phyloP scores from a whole-genome alignment of 2,329 filamentous ascomycete genomes.

The Parasarocladium wereldwijsianum region DNA sequence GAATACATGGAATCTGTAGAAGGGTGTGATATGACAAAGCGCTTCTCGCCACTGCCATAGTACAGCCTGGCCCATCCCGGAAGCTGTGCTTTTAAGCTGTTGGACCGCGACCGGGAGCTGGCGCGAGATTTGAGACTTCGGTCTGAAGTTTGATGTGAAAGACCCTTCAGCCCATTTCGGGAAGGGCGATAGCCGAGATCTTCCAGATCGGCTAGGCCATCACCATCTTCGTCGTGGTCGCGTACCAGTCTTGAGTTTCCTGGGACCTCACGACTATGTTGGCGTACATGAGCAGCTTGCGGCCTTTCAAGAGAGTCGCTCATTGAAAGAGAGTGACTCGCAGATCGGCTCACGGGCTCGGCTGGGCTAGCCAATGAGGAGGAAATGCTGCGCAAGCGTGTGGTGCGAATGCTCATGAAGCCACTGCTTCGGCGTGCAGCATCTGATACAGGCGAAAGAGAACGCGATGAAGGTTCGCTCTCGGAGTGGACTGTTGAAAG shows the following conservation, averaged over 20 bases:
- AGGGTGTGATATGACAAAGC: slow-evolving; percentile 28
- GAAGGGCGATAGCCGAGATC: slow-evolving; percentile 37
- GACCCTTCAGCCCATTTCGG: slow-evolving; percentile 34
- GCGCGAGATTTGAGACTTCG: slow-evolving; percentile 35
- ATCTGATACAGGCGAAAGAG: slow-evolving; percentile 27
- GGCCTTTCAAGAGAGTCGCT: slow-evolving; percentile 36
- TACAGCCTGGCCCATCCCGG: slow-evolving; percentile 50
- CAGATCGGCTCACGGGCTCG: slow-evolving; percentile 14
- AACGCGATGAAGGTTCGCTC: slow-evolving; percentile 37
- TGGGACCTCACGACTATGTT: slow-evolving; percentile 17
- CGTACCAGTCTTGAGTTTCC: slow-evolving; percentile 30
- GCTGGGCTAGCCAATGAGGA: slow-evolving; percentile 33
- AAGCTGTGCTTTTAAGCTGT: slow-evolving; percentile 30
- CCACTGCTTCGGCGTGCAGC: slow-evolving; percentile 33
- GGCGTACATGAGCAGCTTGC: slow-evolving; percentile 26
- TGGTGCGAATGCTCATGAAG: slow-evolving; percentile 34
- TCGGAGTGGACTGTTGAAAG: slow-evolving; percentile 50
- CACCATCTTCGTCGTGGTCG: slow-evolving; percentile 49
- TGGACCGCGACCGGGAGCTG: slow-evolving; percentile 29
- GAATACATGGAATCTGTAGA: slow-evolving; percentile 32
- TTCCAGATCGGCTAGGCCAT: slow-evolving; percentile 46
- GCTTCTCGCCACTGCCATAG: slow-evolving; percentile 52
- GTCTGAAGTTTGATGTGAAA: slow-evolving; percentile 33
- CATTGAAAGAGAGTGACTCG: slow-evolving; percentile 20
- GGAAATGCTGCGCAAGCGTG: slow-evolving; percentile 41